A percentile compares a stretch with the other conserved stretches of the same genome.
Conservation (phyloP, 768 basidiomycete genomes). For the Tylopilus balloui region DNA sequence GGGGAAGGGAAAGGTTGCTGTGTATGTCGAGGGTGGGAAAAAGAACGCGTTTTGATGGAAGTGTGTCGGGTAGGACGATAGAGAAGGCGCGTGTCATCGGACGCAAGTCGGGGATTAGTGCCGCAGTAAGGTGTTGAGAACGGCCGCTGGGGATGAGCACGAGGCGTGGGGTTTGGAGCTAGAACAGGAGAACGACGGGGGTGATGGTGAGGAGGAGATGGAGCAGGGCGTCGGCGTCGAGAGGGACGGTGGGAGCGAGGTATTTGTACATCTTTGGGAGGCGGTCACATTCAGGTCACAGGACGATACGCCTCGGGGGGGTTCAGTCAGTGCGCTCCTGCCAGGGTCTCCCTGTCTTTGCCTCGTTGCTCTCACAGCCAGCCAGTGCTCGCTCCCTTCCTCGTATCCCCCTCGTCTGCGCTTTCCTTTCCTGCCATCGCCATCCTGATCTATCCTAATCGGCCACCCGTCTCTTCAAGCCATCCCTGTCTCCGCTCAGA, state of each 20-base stretch:
- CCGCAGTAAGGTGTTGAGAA: slow-evolving; percentile 6
- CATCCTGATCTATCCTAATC: slow-evolving; percentile 3
- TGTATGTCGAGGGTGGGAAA: slow-evolving; percentile 6
- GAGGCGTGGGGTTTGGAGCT: not conserved
- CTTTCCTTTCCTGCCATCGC: slow-evolving; percentile 5
- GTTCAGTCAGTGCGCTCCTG: slow-evolving; percentile 22
- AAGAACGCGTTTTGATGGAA: slow-evolving; percentile 12
- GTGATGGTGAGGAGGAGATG: not conserved
- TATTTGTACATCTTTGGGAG: slow-evolving; percentile 33
- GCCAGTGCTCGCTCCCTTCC: not conserved
- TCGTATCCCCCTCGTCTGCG: slow-evolving; percentile 5
- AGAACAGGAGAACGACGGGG: not conserved
- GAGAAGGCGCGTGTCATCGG: slow-evolving; percentile 3
- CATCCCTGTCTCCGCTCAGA: slow-evolving; percentile 31
- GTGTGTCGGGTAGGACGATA: slow-evolving; percentile 5
- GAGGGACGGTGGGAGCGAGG: slow-evolving; percentile 1
- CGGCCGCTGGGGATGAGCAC: not conserved
- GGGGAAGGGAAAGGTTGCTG: not conserved
- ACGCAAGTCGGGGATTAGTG: slow-evolving; percentile 2
- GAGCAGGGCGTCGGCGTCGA: not conserved
- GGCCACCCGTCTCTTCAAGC: not conserved
- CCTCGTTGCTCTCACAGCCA: slow-evolving; percentile 16
- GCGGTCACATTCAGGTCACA: slow-evolving; percentile 29
- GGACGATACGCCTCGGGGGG: slow-evolving; percentile 19
- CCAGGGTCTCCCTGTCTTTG: slow-evolving; percentile 25